These are phyloP conservation scores for Zanthoxylum bungeanum DNA, from an alignment of 345 rosid species.

Conservation along the genomic window DNA sequence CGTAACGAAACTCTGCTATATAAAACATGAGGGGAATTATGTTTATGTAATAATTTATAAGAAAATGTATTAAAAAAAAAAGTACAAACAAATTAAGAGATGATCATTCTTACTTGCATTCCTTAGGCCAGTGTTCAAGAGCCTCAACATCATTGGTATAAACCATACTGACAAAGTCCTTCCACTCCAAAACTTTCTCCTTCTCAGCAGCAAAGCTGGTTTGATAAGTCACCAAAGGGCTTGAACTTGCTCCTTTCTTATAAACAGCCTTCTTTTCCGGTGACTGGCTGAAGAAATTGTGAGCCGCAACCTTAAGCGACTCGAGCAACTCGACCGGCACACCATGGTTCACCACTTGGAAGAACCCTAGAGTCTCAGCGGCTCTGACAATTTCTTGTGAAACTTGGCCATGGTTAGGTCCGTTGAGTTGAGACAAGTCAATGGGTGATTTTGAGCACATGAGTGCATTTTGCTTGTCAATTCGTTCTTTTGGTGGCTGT, in stretches of 20 bases:
- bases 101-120: conserved; percentile 40
- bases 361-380: conserved; percentile 54
- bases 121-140: conserved; percentile 47
- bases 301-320: conserved; percentile 37
- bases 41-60: too few species aligned
- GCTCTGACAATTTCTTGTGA: conserved; percentile 37
- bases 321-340: conserved; percentile 46
- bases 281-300: conserved; percentile 37
- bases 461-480: conserved; percentile 25
- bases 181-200: conserved; percentile 63
- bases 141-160: conserved; percentile 56
- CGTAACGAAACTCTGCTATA: too few species aligned
- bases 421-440: conserved; percentile 41
- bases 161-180: conserved; percentile 49
- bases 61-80: too few species aligned
- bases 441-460: conserved; percentile 27
- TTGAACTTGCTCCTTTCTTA: conserved; percentile 41
- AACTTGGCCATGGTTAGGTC: conserved; percentile 35
- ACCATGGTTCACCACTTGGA: conserved; percentile 60
- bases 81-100: too few species aligned
- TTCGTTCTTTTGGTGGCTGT: conserved; percentile 41
- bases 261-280: conserved; percentile 44
- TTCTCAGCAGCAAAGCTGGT: conserved; percentile 58
- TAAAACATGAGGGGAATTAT: too few species aligned
- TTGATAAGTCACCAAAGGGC: conserved; percentile 47